A percentile compares a stretch with the other conserved stretches of the same genome.
Conservation (phyloP, 2,329 filamentous ascomycete genomes). For the Alternaria sp. region DNA sequence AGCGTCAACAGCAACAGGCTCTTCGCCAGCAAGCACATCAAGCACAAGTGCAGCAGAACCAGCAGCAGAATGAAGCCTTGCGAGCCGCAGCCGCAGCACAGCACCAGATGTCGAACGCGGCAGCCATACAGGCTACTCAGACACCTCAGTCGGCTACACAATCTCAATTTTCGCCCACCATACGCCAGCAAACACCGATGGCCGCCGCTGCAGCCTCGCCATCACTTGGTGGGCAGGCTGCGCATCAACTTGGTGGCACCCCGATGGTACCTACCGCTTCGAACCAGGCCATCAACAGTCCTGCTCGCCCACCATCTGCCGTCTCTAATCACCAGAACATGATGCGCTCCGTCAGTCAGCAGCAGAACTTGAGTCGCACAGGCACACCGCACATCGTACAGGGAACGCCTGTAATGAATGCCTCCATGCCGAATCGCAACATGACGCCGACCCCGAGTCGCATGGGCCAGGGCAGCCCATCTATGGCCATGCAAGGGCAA, state of each 20-base stretch:
- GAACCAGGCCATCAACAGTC: constrained; percentile 47
- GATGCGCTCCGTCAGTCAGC: constrained; percentile 47
- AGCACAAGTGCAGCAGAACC: constrained; percentile 22
- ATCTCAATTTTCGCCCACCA: constrained; percentile 67
- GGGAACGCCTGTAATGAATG: constrained; percentile 48
- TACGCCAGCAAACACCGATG: constrained; percentile 56
- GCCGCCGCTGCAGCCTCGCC: constrained; percentile 50
- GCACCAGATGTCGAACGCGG: constrained; percentile 32
- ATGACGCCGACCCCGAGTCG: constrained; percentile 48
- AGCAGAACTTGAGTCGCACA: constrained; percentile 47
- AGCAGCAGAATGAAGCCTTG: constrained; percentile 40
- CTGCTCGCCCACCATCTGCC: constrained; percentile 46
- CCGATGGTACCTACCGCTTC: constrained; percentile 52
- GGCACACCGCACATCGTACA: constrained; percentile 49
- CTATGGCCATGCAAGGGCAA: constrained; percentile 40
- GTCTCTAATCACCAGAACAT: constrained; percentile 49
- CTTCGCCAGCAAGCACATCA: constrained; percentile 55
- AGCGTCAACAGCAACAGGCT: constrained; percentile 57
- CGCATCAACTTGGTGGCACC: constrained; percentile 52
- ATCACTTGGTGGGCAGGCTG: constrained; percentile 41
- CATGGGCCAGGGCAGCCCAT: constrained; percentile 47
- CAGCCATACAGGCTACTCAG: constrained; percentile 35
- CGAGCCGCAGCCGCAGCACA: constrained; percentile 48
- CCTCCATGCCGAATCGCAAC: constrained; percentile 46
- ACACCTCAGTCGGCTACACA: constrained; percentile 63